Evolutionary conservation across 2,329 filamentous ascomycete genomes (phyloP).

Genomic region (Moelleriella libera): DNA sequence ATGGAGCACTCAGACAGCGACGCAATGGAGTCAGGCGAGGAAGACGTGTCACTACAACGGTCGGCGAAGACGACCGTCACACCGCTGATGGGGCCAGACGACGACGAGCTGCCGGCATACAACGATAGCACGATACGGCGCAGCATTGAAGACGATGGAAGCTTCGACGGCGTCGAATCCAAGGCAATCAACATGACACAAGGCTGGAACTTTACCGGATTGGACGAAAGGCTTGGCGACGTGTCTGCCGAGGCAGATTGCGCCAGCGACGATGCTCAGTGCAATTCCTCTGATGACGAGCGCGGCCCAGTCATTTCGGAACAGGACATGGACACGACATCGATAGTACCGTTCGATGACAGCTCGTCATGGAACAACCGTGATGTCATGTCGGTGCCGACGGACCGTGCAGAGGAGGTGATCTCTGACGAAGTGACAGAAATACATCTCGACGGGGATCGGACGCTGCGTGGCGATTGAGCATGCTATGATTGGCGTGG

Average conservation of each 20-base stretch:
- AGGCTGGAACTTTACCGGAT: slow-evolving; percentile 31
- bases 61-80: slow-evolving; percentile 26
- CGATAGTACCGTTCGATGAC: slow-evolving; percentile 5
- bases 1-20: slow-evolving; percentile 32
- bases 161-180: slow-evolving; percentile 14
- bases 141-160: slow-evolving; percentile 31
- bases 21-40: slow-evolving; percentile 54
- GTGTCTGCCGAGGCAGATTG: slow-evolving; percentile 20
- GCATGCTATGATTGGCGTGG: neutral
- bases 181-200: slow-evolving; percentile 19
- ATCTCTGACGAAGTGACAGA: slow-evolving; percentile 32
- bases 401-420: slow-evolving; percentile 18
- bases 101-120: slow-evolving; percentile 18
- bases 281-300: slow-evolving; percentile 24
- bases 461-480: slow-evolving; percentile 11
- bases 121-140: slow-evolving; percentile 18
- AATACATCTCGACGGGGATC: slow-evolving; percentile 31
- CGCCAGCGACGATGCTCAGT: slow-evolving; percentile 28
- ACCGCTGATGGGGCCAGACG: slow-evolving; percentile 11
- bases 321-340: slow-evolving; percentile 16
- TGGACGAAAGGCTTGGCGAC: slow-evolving; percentile 17
- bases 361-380: slow-evolving; percentile 17
- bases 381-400: slow-evolving; percentile 24
- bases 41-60: slow-evolving; percentile 30
- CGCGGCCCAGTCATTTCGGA: slow-evolving; percentile 12